Percentiles rank a stretch among this genome's conserved stretches.
Conservation (phyloP, 2,329 filamentous ascomycete species). For the Colletotrichum noveboracense region DNA sequence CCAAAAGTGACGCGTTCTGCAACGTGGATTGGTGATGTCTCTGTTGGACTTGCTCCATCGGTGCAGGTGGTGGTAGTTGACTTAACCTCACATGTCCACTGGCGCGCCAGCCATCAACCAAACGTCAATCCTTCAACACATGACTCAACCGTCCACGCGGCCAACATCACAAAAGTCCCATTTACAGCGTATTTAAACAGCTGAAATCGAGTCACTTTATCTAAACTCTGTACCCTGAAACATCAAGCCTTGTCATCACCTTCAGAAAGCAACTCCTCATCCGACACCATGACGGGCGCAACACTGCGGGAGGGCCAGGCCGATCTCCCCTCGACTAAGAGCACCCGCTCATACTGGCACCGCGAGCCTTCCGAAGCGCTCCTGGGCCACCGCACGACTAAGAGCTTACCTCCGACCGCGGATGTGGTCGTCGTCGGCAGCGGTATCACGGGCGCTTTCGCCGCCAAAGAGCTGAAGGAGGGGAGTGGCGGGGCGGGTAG, state of each 20-base stretch:
- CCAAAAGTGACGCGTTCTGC: background rate
- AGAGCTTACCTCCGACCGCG: conserved; percentile 63
- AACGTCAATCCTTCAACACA: background rate
- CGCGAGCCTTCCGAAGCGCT: conserved; percentile 68
- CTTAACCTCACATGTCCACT: background rate
- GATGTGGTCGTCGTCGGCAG: conserved; percentile 77
- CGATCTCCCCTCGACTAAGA: conserved; percentile 64
- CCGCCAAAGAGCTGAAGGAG: conserved; percentile 65
- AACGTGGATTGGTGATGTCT: background rate
- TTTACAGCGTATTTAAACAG: background rate
- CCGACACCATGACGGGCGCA: conserved; percentile 34
- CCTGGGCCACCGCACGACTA: conserved; percentile 71
- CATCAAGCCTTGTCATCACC: background rate
- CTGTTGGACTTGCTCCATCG: background rate
- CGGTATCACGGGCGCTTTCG: conserved; percentile 78
- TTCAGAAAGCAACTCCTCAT: background rate
- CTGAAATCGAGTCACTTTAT: background rate
- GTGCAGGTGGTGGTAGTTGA: background rate
- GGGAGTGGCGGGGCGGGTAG: conserved; percentile 41
- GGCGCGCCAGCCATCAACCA: background rate
- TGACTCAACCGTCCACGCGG: background rate
- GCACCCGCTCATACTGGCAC: conserved; percentile 77
- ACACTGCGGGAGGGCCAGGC: conserved; percentile 42
- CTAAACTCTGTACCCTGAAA: background rate
- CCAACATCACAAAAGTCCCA: background rate